phyloP scores from a whole-genome alignment of 371 early-diverging fungal species.

The Mucor piriformis region DNA sequence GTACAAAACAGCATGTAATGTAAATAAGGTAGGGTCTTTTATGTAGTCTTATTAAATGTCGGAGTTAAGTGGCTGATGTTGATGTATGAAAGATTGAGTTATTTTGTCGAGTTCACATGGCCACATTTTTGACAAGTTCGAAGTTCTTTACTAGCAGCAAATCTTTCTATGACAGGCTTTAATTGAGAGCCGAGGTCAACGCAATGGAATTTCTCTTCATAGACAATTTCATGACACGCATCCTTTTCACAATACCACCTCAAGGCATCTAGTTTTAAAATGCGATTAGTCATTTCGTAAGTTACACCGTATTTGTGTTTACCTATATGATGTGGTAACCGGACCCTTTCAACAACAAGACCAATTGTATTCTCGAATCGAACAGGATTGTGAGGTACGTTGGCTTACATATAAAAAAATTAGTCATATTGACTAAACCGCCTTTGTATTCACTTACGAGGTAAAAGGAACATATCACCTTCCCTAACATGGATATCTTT shows the following conservation, averaged over 20 bases:
- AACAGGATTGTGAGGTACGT: conserved; percentile 93
- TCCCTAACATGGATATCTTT: conserved; percentile 85
- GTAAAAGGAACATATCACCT: conserved; percentile 95
- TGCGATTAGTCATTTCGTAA: conserved; percentile 15
- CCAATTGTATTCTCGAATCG: conserved; percentile 91
- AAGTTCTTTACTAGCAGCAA: conserved; percentile 61
- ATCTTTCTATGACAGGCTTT: conserved; percentile 88
- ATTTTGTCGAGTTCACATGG: conserved; percentile 67
- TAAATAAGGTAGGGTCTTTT: too few relatives aligned
- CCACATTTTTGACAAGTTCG: conserved; percentile 84
- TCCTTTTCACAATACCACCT: conserved; percentile 92
- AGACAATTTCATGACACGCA: conserved; percentile 77
- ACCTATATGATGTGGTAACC: conserved; percentile 78
- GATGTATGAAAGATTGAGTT: conserved; percentile 4
- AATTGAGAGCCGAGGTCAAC: conserved; percentile 87
- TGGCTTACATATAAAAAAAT: conserved; percentile 50
- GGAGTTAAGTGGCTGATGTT: not conserved
- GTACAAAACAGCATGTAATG: too few relatives aligned
- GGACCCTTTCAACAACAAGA: conserved; percentile 89
- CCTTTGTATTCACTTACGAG: conserved; percentile 75
- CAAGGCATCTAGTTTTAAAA: conserved; percentile 61
- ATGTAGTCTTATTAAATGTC: not conserved
- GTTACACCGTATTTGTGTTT: conserved; percentile 29
- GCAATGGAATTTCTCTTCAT: conserved; percentile 90
- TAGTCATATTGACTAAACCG: too few relatives aligned